phyloP scores from a whole-genome alignment of 139 green algal genomes.

The Astrephomene gubernaculifera region DNA sequence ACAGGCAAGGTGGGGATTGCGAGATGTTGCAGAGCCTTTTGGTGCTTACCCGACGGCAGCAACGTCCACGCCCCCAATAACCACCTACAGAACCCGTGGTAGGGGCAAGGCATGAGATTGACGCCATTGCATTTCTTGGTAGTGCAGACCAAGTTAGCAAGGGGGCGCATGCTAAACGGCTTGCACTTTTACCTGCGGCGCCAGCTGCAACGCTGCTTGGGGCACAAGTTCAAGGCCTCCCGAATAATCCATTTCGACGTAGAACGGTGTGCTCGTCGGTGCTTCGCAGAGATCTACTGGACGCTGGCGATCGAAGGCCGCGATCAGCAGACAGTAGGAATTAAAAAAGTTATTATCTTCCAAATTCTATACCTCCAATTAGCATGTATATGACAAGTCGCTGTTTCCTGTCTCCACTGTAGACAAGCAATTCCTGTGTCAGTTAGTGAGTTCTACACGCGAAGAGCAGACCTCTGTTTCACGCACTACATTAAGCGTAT shows the following conservation, averaged over 20 bases:
- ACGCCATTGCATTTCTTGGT: not conserved
- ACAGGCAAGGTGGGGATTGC: not conserved
- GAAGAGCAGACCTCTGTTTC: too few species aligned
- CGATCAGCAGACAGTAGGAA: not conserved
- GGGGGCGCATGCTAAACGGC: not conserved
- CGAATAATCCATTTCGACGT: not conserved
- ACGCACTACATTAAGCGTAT: too few species aligned
- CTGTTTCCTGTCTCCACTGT: not conserved
- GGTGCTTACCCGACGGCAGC: constrained; percentile 22
- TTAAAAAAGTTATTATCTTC: not conserved
- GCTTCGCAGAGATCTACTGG: not conserved
- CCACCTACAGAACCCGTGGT: not conserved
- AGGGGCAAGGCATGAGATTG: not conserved
- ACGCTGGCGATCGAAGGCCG: not conserved
- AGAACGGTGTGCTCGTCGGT: too few species aligned
- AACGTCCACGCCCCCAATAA: constrained; percentile 1
- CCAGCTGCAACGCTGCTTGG: not conserved
- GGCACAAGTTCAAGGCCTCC: not conserved
- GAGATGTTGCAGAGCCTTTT: not conserved
- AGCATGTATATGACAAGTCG: not conserved
- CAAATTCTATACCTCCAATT: not conserved
- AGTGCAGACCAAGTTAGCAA: too few species aligned
- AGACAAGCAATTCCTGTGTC: not conserved
- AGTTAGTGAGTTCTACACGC: too few species aligned
- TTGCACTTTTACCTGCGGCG: not conserved